These are phyloP conservation scores for Firmiana major DNA, from an alignment of 345 rosid genomes.

Conservation along the genomic window DNA sequence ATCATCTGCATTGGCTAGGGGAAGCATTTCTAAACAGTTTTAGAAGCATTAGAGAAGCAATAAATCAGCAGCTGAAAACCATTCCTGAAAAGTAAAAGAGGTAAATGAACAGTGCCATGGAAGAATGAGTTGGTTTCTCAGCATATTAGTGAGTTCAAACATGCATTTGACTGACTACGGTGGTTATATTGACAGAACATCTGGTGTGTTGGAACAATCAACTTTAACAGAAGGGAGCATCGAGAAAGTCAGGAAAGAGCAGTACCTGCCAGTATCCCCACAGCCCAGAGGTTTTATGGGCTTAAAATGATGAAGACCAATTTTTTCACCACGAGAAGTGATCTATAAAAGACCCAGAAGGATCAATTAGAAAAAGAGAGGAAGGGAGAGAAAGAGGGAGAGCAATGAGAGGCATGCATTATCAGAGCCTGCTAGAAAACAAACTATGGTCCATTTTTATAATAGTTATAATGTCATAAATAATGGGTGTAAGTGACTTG, in stretches of 20 bases:
- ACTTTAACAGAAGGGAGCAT: background rate
- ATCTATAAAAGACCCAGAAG: conserved; percentile 36
- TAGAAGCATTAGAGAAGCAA: no score
- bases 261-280: conserved; percentile 97
- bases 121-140: no score
- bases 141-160: no score
- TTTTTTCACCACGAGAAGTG: conserved; percentile 61
- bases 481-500: no score
- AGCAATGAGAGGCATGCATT: background rate
- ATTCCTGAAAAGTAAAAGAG: no score
- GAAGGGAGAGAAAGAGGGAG: background rate
- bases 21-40: background rate
- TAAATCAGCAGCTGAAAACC: no score
- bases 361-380: conserved; percentile 8
- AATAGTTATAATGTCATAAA: no score
- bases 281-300: conserved; percentile 92
- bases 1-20: background rate
- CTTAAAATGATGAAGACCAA: conserved; percentile 82
- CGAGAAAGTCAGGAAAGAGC: background rate
- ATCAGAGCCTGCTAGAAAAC: background rate
- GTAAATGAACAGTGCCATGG: no score
- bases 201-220: background rate
- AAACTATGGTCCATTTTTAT: no score
- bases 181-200: background rate
- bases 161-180: background rate